Evolutionary conservation across 805 yeast genomes (phyloP).

Genomic region (Yarrowia hollandica): DNA sequence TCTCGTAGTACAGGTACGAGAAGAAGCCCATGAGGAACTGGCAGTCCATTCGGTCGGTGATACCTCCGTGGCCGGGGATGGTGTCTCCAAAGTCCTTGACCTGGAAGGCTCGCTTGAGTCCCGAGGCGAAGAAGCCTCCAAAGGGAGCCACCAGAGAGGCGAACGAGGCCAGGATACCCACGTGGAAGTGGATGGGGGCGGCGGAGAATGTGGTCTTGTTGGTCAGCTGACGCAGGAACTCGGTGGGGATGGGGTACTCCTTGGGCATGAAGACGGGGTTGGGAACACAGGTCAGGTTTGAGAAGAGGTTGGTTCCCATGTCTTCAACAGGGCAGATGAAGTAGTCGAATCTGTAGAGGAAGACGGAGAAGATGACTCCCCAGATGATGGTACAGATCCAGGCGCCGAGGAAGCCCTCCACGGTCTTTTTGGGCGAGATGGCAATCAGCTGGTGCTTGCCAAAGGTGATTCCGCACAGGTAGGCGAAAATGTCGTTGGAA

Average conservation of each 20-base stretch:
- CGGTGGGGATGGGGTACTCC: constrained; percentile 67
- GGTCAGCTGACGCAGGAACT: constrained; percentile 54
- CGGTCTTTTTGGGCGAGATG: constrained; percentile 95
- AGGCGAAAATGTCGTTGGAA: constrained; percentile 93
- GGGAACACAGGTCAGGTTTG: constrained; percentile 70
- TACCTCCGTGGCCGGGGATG: constrained; percentile 98
- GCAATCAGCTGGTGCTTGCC: constrained; percentile 90
- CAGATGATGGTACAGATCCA: constrained; percentile 89
- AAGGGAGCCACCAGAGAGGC: constrained; percentile 97
- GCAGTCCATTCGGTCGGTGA: constrained; percentile 96
- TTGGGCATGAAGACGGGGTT: constrained; percentile 89
- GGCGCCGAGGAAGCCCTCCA: constrained; percentile 96
- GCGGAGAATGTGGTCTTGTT: constrained; percentile 55
- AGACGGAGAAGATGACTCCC: constrained; percentile 63
- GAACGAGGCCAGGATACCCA: constrained; percentile 82
- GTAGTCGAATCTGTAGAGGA: constrained; percentile 65
- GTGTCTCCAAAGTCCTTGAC: constrained; percentile 98
- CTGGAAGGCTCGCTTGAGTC: constrained; percentile 94
- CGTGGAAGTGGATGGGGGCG: constrained; percentile 89
- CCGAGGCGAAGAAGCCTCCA: constrained; percentile 97
- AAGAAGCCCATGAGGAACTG: constrained; percentile 98
- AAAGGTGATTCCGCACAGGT: constrained; percentile 93
- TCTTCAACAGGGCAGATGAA: constrained; percentile 84
- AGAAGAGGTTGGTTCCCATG: constrained; percentile 55
- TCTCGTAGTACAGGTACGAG: constrained; percentile 86